Evolutionary conservation across 495 filamentous ascomycete species (phyloP), one percentile per base, ranked within the genome.

Genomic region (Emericellopsis terricola): DNA sequence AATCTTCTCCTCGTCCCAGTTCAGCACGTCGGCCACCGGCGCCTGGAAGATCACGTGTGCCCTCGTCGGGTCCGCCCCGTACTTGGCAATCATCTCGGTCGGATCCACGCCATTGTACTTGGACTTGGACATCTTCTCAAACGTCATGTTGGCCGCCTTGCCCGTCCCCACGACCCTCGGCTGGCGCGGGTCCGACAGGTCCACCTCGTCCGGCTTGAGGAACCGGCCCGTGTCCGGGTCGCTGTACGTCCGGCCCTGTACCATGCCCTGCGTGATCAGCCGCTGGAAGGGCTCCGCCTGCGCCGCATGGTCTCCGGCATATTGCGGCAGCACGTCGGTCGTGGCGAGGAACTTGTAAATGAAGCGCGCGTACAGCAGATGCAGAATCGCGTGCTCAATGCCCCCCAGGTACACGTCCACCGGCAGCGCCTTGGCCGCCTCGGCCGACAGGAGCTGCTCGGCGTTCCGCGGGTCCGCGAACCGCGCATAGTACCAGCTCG

Each of bases 91-190:
- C 40, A 79, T 81, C 0, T 45, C 52, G 0, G 65, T 69, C 0
- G 84, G 84, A 45, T 92, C 82, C n/a, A 91, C 79, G 19, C 84
- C 84, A 47, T 93, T 93, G 55, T 89, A 65, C 46, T 93, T 93
- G 37, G 81, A 87, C 52, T 93, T 93, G n/a, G 79, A 86, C 84
- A 93, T 93, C 44, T 93, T 93, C 52, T 93, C 81, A 37, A 70
- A 91, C 1, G 69, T 73, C 19, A 85, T 47, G 8, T 50, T 64
- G 3, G 79, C 71, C 0, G 45, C 45, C 29, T 68, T 49, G 15
- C 67, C 67, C 1, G 74, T 75, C 0, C 63, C 62, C 27, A 62
- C 61, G 24, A 84, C 65, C 31, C 66, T 59, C 2, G 78, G 79
- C 6, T 61, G 60, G 0, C 63, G 46, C 3, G 64, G 55, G 28